These are phyloP conservation scores for Tieghemiomyces parasiticus DNA, from an alignment of 192 early-diverging fungal genomes.

Conservation along the genomic window DNA sequence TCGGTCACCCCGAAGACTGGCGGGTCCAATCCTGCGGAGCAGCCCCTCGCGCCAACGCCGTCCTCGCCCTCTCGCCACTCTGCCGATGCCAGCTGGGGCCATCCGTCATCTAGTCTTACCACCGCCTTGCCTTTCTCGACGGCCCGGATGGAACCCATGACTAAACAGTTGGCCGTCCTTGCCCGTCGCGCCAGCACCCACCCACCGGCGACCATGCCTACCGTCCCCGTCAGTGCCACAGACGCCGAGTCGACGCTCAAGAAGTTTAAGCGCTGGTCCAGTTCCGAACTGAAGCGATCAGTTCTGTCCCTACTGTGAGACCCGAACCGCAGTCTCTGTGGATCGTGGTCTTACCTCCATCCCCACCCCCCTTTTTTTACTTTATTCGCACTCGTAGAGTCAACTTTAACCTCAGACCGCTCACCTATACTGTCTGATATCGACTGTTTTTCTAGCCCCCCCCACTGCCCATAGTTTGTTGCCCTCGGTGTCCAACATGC, in stretches of 20 bases:
- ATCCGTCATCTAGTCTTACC: conserved; percentile 8
- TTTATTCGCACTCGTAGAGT: too few relatives aligned
- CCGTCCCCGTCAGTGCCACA: too few relatives aligned
- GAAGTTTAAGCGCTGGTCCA: background rate
- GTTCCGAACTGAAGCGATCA: conserved; percentile 3
- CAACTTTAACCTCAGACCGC: too few relatives aligned
- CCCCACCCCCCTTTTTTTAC: background rate
- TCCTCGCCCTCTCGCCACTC: background rate
- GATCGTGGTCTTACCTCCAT: background rate
- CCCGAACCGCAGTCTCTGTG: too few relatives aligned
- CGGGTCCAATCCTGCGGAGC: background rate
- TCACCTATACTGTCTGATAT: too few relatives aligned
- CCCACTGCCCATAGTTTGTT: background rate
- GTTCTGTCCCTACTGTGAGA: background rate
- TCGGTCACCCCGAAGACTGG: background rate
- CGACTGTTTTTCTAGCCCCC: background rate
- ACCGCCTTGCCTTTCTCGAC: background rate
- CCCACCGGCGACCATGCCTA: background rate
- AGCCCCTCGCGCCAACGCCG: background rate
- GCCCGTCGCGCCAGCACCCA: background rate
- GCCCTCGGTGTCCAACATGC: background rate
- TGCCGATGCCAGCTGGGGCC: conserved; percentile 7
- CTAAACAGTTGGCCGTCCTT: background rate
- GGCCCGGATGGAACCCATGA: background rate
- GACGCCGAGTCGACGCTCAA: conserved; percentile 2